Conservation (phyloP, 345 rosid species). For the Diplotaxis tenuifolia region DNA sequence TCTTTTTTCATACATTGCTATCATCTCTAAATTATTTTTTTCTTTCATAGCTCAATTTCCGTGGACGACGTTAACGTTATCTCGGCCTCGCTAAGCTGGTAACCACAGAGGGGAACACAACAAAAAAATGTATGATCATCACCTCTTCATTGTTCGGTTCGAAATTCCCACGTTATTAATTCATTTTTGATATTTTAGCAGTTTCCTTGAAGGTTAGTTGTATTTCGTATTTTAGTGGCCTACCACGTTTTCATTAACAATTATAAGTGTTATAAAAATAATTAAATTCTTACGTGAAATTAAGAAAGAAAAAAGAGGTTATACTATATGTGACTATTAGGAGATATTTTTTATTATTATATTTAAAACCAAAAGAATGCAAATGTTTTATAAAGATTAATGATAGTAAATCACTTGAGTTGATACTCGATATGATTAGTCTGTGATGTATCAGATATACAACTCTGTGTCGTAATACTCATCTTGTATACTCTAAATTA, state of each 20-base stretch:
- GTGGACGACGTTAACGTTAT: constrained; percentile 26
- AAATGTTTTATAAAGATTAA: no score
- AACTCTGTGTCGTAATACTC: no score
- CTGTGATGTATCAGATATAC: not conserved
- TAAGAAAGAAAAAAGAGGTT: no score
- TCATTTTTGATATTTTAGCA: no score
- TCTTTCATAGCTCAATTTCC: not conserved
- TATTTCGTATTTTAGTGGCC: no score
- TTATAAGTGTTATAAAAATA: no score
- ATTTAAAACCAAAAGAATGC: not conserved
- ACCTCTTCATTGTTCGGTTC: not conserved
- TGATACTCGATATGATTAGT: not conserved
- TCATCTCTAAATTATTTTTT: not conserved
- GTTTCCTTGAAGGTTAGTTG: no score
- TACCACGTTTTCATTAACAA: no score
- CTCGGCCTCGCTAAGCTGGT: not conserved
- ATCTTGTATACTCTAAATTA: not conserved
- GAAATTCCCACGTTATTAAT: not conserved
- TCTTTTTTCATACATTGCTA: not conserved
- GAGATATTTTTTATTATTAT: no score
- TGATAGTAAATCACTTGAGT: no score
- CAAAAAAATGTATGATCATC: constrained; percentile 2
- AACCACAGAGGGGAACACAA: constrained; percentile 22
- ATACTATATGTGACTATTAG: no score
- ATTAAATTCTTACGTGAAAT: no score